A percentile compares a stretch with the other conserved stretches of the same genome.
Evolutionary conservation across 495 filamentous ascomycete species (phyloP).

Genomic region (Coniosporium apollinis): DNA sequence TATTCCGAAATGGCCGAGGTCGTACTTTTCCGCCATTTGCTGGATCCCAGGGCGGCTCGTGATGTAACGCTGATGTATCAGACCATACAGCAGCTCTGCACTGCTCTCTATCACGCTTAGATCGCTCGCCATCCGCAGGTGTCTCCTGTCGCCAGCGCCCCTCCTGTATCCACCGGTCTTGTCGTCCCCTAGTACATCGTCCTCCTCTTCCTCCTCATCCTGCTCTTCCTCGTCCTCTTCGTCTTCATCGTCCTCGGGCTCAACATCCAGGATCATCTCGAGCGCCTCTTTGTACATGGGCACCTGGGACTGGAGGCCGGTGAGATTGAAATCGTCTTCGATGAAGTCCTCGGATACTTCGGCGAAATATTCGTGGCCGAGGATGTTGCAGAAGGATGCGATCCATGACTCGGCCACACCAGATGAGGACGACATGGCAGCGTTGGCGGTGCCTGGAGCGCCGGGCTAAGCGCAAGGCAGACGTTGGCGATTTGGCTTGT

Average conservation of each 20-base stretch:
- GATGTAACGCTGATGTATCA: constrained; percentile 97
- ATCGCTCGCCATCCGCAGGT: constrained; percentile 78
- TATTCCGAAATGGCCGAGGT: constrained; percentile 81
- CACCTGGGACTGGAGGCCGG: constrained; percentile 83
- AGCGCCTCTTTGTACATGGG: constrained; percentile 97
- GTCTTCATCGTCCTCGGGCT: constrained; percentile 82
- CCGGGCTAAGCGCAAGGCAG: too few species aligned
- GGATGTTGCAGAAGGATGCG: constrained; percentile 81
- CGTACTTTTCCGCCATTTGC: constrained; percentile 98
- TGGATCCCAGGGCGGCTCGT: constrained; percentile 94
- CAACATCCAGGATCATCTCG: constrained; percentile 97
- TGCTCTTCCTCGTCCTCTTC: constrained; percentile 56
- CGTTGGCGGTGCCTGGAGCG: too few species aligned
- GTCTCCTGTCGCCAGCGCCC: constrained; percentile 43
- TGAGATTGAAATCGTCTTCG: constrained; percentile 98
- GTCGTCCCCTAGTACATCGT: constrained; percentile 22
- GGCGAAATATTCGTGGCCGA: constrained; percentile 97
- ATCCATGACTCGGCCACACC: constrained; percentile 91
- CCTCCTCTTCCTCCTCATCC: constrained; percentile 58
- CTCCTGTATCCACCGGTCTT: constrained; percentile 36
- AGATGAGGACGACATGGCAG: constrained; percentile 46
- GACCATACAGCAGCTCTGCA: constrained; percentile 89
- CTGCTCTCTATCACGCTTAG: constrained; percentile 90
- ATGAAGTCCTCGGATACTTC: constrained; percentile 98
- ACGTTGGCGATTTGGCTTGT: too few species aligned